Evolutionary conservation across 345 rosid genomes (phyloP), one percentile per base, ranked within the genome.

Genomic region (Kernera saxatilis): DNA sequence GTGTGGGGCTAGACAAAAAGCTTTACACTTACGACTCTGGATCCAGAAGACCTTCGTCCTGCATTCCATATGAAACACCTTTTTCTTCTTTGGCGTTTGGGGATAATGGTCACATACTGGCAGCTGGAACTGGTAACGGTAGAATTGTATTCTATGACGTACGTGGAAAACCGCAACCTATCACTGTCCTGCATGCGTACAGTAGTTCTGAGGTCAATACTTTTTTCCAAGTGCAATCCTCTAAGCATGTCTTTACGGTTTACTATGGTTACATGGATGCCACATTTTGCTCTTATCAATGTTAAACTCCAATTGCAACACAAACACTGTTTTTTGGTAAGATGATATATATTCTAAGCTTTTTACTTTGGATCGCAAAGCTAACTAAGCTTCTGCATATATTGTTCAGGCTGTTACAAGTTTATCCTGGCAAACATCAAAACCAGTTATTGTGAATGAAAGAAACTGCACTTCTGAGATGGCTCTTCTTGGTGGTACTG

Each of bases 401-500:
- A 17, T 54, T 45, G 25, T 49, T 72, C 84, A 93, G 98, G 97
- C 90, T 45, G 92, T 93, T 67, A 77, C 96, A 50, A 89, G 97
- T 82, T 84, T 93, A 74, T 87, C 96, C 80, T 93, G 96, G 97
- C 97, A 93, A 82, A 89, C 96, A 86, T 87, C 90, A 62, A 91
- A 91, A 85, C 89, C 97, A 56, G 83, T 84, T 57, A 54, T 78
- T 64, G 88, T 93, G 56, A 91, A 87, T 76, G 97, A 93, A 80
- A 86, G 78, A 77, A 85, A 58, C 63, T 87, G 88, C 78, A 80
- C 83, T 45, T 76, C 88, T 29, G 98, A 91, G 83, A 86, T 84
- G 77, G 97, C 89, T 83, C 94, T 93, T 80, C 71, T 93, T 70
- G 98, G 98, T 70, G 89, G 86, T 64, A 76, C 87, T 54, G 83